A percentile compares a stretch with the other conserved stretches of the same genome.
Evolutionary conservation across 2,329 filamentous ascomycete genomes (phyloP).

Genomic region (Chrysoporthe austroafricana): DNA sequence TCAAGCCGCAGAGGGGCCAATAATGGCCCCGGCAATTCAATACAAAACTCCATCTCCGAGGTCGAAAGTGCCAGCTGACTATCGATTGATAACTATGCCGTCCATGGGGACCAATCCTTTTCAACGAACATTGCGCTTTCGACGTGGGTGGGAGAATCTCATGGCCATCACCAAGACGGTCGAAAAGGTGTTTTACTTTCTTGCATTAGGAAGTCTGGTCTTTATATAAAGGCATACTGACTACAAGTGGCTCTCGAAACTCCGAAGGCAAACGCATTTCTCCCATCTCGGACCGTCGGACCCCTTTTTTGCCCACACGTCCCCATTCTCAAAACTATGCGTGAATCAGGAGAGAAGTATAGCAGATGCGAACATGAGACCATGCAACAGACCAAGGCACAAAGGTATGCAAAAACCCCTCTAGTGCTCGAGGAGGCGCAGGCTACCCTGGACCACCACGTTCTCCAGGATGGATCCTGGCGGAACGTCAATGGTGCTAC

Average conservation of each 20-base stretch:
- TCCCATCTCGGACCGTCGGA: background rate
- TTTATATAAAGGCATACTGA: slow-evolving; percentile 22
- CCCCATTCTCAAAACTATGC: background rate
- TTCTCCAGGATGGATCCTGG: slow-evolving; percentile 98
- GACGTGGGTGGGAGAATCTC: background rate
- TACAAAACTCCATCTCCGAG: too few relatives aligned
- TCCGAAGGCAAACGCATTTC: slow-evolving; percentile 13
- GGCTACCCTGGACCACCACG: slow-evolving; percentile 96
- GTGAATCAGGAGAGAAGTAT: background rate
- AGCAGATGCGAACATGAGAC: slow-evolving; percentile 19
- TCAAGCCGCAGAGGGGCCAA: too few relatives aligned
- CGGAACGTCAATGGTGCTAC: slow-evolving; percentile 96
- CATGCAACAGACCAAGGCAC: slow-evolving; percentile 9
- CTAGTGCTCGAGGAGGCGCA: slow-evolving; percentile 73
- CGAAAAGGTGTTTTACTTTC: slow-evolving; percentile 17
- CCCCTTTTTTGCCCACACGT: slow-evolving; percentile 8
- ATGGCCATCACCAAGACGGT: background rate
- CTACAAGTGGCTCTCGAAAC: slow-evolving; percentile 18
- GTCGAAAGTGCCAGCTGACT: too few relatives aligned
- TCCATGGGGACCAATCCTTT: too few relatives aligned
- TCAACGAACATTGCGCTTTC: too few relatives aligned
- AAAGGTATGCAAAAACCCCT: slow-evolving; percentile 7
- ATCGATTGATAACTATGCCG: too few relatives aligned
- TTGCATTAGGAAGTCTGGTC: slow-evolving; percentile 26
- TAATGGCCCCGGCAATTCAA: too few relatives aligned